Evolutionary conservation across 106 monocot genomes (phyloP).

Genomic region (Cymbidium sinense): DNA sequence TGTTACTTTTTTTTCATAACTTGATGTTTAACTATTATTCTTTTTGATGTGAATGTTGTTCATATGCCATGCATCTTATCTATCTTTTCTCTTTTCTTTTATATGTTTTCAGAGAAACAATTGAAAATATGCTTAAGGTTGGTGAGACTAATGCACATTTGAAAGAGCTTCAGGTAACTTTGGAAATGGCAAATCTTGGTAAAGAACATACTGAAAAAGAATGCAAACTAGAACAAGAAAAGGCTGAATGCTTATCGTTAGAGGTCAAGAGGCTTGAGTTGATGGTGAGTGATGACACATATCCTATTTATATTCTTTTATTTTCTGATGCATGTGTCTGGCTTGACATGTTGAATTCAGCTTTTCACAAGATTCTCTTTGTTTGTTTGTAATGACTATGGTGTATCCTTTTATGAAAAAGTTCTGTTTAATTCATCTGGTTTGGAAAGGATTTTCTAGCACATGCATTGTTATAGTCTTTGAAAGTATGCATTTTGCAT

Average conservation of each 20-base stretch:
- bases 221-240: constrained; percentile 45
- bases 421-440: neutral
- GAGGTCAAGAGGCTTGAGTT: constrained; percentile 67
- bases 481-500: too few relatives aligned
- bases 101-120: constrained; percentile 46
- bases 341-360: neutral
- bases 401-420: neutral
- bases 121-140: constrained; percentile 67
- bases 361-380: neutral
- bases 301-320: neutral
- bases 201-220: constrained; percentile 63
- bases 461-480: neutral
- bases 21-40: neutral
- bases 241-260: constrained; percentile 35
- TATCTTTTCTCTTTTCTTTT: neutral
- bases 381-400: neutral
- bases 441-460: too few relatives aligned
- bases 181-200: constrained; percentile 47
- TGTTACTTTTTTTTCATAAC: neutral
- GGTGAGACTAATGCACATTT: constrained; percentile 56
- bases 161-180: constrained; percentile 59
- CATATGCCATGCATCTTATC: neutral
- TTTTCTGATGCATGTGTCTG: neutral
- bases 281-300: constrained; percentile 36
- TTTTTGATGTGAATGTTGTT: neutral